Conservation (phyloP, 2,329 filamentous ascomycete species). For the Curvularia verruculosa region DNA sequence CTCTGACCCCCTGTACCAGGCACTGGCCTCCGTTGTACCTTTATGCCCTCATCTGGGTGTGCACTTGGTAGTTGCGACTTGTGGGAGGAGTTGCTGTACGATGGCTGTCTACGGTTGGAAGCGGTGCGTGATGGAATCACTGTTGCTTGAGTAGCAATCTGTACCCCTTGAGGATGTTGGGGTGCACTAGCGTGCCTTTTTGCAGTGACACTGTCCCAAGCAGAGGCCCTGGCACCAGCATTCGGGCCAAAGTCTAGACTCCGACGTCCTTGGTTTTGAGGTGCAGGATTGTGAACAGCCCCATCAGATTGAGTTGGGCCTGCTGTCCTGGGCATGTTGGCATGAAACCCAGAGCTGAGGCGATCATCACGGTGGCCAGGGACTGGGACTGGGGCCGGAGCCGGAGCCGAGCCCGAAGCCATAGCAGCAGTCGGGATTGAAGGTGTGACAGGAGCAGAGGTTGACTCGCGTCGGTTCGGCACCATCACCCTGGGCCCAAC, state of each 20-base stretch:
- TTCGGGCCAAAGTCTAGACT: slow-evolving; percentile 23
- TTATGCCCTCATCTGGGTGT: slow-evolving; percentile 19
- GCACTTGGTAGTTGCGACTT: slow-evolving; percentile 40
- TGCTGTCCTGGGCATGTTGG: slow-evolving; percentile 27
- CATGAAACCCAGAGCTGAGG: slow-evolving; percentile 35
- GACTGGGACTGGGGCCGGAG: neutral
- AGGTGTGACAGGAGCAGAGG: slow-evolving; percentile 19
- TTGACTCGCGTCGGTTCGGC: slow-evolving; percentile 32
- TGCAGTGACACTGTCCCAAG: slow-evolving; percentile 32
- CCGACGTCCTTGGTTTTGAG: slow-evolving; percentile 23
- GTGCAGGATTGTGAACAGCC: slow-evolving; percentile 14
- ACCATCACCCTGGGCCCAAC: slow-evolving; percentile 44
- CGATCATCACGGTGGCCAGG: slow-evolving; percentile 20
- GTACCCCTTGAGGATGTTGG: slow-evolving; percentile 22
- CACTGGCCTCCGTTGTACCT: slow-evolving; percentile 39
- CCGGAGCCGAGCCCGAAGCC: neutral
- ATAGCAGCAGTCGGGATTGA: neutral
- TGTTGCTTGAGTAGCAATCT: slow-evolving; percentile 22
- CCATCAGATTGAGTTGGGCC: slow-evolving; percentile 17
- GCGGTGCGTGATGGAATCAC: slow-evolving; percentile 30
- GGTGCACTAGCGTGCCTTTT: slow-evolving; percentile 41
- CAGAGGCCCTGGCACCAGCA: slow-evolving; percentile 20
- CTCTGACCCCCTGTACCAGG: slow-evolving; percentile 45
- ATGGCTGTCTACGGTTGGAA: slow-evolving; percentile 34
- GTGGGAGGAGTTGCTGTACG: slow-evolving; percentile 42